phyloP scores from a whole-genome alignment of 139 green algal species.

The Chlamydomonas schloesseri region DNA sequence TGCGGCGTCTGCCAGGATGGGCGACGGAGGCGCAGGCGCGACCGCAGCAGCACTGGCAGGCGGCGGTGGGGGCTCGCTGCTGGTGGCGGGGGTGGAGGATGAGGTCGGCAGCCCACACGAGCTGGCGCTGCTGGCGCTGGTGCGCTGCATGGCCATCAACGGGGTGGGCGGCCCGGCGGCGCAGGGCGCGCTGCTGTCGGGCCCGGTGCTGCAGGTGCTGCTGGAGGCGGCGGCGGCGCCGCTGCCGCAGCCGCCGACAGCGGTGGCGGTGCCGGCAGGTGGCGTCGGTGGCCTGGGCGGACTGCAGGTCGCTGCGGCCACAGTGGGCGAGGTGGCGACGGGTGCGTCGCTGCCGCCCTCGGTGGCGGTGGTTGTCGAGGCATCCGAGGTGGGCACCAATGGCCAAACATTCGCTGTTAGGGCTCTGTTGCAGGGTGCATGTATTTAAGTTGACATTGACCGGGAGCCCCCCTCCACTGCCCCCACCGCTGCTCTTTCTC shows the following conservation, averaged over 20 bases:
- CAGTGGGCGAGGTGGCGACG: not conserved
- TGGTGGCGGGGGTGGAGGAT: too few relatives aligned
- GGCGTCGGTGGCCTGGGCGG: too few relatives aligned
- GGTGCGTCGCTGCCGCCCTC: not conserved
- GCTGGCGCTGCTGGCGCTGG: constrained; percentile 19
- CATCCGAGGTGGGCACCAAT: not conserved
- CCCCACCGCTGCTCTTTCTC: not conserved
- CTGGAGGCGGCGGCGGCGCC: not conserved
- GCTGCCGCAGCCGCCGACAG: not conserved
- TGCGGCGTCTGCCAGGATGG: not conserved
- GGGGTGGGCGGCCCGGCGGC: not conserved
- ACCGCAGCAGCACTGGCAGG: too few relatives aligned
- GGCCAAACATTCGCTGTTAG: too few relatives aligned
- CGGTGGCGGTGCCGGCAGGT: not conserved
- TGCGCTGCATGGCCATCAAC: not conserved
- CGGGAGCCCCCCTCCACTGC: too few relatives aligned
- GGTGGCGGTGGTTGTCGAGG: constrained; percentile 2
- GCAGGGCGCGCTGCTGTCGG: not conserved
- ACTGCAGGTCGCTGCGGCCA: not conserved
- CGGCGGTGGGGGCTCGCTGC: not conserved
- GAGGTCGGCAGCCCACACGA: not conserved
- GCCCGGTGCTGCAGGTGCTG: constrained; percentile 2
- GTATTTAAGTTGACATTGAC: too few relatives aligned
- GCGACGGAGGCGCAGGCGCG: not conserved
- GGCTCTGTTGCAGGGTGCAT: too few relatives aligned